Base-by-base conservation (phyloP, 768 basidiomycete species). In the Amanita rimosa region DNA sequence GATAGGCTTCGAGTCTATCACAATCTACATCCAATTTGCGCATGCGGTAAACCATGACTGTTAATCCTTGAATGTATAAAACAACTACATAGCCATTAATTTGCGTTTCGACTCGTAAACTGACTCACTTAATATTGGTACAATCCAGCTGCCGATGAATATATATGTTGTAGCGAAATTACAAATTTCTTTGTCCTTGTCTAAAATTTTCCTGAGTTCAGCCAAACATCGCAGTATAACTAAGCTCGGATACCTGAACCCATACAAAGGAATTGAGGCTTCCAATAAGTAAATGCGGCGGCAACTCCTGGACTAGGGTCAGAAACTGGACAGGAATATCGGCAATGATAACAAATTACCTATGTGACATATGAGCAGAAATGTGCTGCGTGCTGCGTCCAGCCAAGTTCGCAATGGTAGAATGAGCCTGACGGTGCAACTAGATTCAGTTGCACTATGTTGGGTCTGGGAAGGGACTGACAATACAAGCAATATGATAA, bases 371-470 rank as follows among this genome's bases (percentile, higher is more conserved):
- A 69, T 35, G 7, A 76, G 50, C 16, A 81, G 59, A 40, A 76
- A 65, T 22, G 70, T 42, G 22, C 80, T 56, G 26, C 78, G 69
- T 9, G 75, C 72, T 1, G 65, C 67, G 55, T 82, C 80, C 3
- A 79, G 57, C 76, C 76, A 80, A 11, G 63, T 55, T 34, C 76
- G 67, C 42, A 79, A 81, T 35, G 61, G 51, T 1, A 73, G 57
- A 31, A 78, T 55, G 21, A 78, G 61, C 51, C 77, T 78, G 37
- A 3, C 24, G n/a, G 14, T 16, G 24, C 10, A 22, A n/a, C 37
- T 13, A 26, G 21, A 34, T 26, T 38, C 46, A 49, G 47, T 27
- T 27, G 7, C 8, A 31, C 13, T 31, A 5, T 49, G 51, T 48
- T 7, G 41, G 41, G 44, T 34, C 58, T 46, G 14, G 35, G 19